Conservation (phyloP, 768 basidiomycete species). For the Suillus cothurnatus region DNA sequence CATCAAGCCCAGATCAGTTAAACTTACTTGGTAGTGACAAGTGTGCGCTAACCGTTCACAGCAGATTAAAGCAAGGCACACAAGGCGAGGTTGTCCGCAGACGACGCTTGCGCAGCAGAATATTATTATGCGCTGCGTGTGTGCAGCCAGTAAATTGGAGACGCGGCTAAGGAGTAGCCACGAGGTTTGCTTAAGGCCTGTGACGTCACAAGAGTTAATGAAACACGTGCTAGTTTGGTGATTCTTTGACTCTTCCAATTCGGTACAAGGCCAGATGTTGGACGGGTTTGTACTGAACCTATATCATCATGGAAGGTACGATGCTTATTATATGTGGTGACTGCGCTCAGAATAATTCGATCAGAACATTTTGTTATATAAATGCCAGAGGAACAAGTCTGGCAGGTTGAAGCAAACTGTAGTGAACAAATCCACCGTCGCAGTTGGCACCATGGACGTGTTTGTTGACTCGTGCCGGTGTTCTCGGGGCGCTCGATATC, state of each 20-base stretch:
- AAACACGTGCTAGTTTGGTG: slow-evolving; percentile 1
- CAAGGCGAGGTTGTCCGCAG: slow-evolving; percentile 7
- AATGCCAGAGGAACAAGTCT: not conserved
- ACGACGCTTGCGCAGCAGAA: slow-evolving; percentile 5
- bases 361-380: not conserved
- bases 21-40: slow-evolving; percentile 3
- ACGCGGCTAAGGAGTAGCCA: slow-evolving; percentile 1
- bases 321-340: not conserved
- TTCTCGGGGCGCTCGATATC: not conserved
- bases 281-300: not conserved
- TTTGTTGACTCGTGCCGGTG: not conserved
- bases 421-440: not conserved
- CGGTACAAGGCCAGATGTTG: not conserved
- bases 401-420: not conserved
- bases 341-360: not conserved
- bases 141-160: slow-evolving; percentile 7
- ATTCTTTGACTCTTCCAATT: slow-evolving; percentile 1
- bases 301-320: too few species aligned
- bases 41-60: slow-evolving; percentile 2
- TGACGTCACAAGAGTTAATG: slow-evolving; percentile 4
- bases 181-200: slow-evolving; percentile 5
- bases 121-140: slow-evolving; percentile 3
- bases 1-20: slow-evolving; percentile 6
- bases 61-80: slow-evolving; percentile 9
- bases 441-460: not conserved